Percentiles rank a stretch among this genome's conserved stretches.
Evolutionary conservation across 257 asterid species (phyloP).

Genomic region (Solanum corneliomulleri): DNA sequence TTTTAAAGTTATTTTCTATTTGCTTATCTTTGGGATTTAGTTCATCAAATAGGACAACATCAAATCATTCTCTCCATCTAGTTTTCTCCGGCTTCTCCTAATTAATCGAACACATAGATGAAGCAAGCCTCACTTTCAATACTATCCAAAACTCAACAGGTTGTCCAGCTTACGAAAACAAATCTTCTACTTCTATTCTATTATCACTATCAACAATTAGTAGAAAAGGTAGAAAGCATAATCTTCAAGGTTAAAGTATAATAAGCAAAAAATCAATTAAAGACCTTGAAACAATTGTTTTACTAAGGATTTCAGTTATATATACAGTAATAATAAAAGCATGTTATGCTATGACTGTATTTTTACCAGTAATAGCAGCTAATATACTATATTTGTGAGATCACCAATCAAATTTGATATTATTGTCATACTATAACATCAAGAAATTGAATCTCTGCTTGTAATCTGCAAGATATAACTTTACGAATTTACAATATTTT

Average conservation of each 20-base stretch:
- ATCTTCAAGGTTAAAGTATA: too few species aligned
- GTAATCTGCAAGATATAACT: too few species aligned
- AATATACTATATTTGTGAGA: background rate
- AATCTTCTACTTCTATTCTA: background rate
- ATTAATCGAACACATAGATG: background rate
- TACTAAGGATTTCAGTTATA: too few species aligned
- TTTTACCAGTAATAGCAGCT: too few species aligned
- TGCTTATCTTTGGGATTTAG: background rate
- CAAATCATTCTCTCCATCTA: background rate
- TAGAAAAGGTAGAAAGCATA: background rate
- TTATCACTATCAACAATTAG: background rate
- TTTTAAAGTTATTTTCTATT: background rate
- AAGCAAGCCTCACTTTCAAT: background rate
- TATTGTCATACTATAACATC: too few species aligned
- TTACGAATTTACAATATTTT: too few species aligned
- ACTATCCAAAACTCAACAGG: background rate
- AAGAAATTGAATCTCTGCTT: too few species aligned
- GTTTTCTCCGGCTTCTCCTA: background rate
- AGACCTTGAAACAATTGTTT: too few species aligned
- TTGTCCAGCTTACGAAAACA: background rate
- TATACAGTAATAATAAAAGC: background rate
- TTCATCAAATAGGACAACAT: background rate
- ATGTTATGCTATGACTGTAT: background rate
- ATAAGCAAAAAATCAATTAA: too few species aligned
- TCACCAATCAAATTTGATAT: background rate